Conservation (phyloP, 1,139 yeast genomes). For the Yamadazyma atmosphaerica region DNA sequence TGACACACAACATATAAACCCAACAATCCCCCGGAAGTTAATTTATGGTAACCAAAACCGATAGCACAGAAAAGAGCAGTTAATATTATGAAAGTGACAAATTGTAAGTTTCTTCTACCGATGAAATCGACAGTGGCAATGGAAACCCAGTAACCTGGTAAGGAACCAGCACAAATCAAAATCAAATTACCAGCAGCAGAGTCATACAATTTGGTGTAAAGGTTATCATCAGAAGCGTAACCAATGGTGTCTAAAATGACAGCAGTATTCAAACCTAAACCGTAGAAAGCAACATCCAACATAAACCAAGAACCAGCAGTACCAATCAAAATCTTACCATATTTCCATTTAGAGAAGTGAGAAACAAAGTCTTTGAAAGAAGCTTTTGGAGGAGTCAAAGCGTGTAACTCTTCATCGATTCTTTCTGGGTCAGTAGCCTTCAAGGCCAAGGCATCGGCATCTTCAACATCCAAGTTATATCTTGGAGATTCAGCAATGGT, state of each 20-base stretch:
- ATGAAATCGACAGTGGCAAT: conserved; percentile 73
- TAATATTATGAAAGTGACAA: conserved; percentile 68
- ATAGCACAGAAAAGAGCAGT: conserved; percentile 68
- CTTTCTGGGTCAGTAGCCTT: conserved; percentile 62
- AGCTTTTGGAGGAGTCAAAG: conserved; percentile 56
- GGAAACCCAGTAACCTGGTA: conserved; percentile 88
- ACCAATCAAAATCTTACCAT: conserved; percentile 82
- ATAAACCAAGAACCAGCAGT: conserved; percentile 97
- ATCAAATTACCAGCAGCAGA: conserved; percentile 87
- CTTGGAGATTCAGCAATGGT: conserved; percentile 95
- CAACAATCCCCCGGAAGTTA: conserved; percentile 60
- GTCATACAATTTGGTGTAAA: conserved; percentile 67
- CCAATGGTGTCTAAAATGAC: conserved; percentile 83
- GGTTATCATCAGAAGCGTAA: conserved; percentile 67
- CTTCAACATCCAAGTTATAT: conserved; percentile 72
- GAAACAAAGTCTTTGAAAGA: conserved; percentile 57
- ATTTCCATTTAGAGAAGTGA: conserved; percentile 88
- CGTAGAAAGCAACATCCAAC: conserved; percentile 94
- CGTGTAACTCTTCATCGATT: conserved; percentile 47
- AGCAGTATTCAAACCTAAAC: conserved; percentile 79
- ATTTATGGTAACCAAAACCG: conserved; percentile 76
- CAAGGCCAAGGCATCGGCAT: conserved; percentile 48
- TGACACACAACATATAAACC: conserved; percentile 76
- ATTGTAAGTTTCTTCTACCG: conserved; percentile 82
- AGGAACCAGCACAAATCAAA: conserved; percentile 85